Evolutionary conservation across 176 grass and related monocot species (phyloP).

Genomic region (Oryza coarctata): DNA sequence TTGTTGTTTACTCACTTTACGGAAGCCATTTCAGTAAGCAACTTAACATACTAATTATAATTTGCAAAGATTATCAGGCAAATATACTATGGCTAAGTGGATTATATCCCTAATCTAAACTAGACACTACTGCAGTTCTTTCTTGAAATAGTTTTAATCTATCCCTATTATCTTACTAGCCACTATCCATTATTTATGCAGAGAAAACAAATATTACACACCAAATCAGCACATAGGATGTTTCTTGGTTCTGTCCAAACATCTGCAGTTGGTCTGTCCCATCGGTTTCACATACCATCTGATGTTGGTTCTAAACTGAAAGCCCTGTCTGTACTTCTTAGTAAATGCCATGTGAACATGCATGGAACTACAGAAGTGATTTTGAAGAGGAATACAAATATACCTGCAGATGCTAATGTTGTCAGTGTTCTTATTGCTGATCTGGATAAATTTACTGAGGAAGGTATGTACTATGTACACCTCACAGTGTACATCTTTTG

Average conservation of each 20-base stretch:
- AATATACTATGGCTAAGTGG: neutral
- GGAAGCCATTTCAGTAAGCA: neutral
- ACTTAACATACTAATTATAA: slow-evolving; percentile 22
- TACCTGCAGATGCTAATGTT: slow-evolving; percentile 90
- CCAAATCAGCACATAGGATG: slow-evolving; percentile 29
- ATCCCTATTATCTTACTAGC: neutral
- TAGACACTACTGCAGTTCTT: neutral
- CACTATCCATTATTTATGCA: slow-evolving; percentile 37
- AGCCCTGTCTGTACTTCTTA: slow-evolving; percentile 60
- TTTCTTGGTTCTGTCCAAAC: slow-evolving; percentile 75
- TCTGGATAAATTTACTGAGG: slow-evolving; percentile 56
- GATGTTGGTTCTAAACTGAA: slow-evolving; percentile 67
- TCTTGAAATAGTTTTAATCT: neutral
- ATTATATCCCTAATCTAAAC: slow-evolving; percentile 3
- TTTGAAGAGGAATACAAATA: slow-evolving; percentile 70
- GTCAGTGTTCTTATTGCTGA: slow-evolving; percentile 75
- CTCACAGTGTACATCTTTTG: neutral
- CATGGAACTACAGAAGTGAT: slow-evolving; percentile 74
- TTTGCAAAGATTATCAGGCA: neutral
- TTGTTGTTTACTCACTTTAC: neutral
- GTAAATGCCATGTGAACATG: slow-evolving; percentile 62
- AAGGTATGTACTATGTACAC: slow-evolving; percentile 65
- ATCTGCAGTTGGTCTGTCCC: slow-evolving; percentile 85
- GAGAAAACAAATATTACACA: slow-evolving; percentile 51
- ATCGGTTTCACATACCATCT: slow-evolving; percentile 61